These are phyloP conservation scores for Coccomyxa sp. DNA, from an alignment of 139 green algal species.

Conservation along the genomic window DNA sequence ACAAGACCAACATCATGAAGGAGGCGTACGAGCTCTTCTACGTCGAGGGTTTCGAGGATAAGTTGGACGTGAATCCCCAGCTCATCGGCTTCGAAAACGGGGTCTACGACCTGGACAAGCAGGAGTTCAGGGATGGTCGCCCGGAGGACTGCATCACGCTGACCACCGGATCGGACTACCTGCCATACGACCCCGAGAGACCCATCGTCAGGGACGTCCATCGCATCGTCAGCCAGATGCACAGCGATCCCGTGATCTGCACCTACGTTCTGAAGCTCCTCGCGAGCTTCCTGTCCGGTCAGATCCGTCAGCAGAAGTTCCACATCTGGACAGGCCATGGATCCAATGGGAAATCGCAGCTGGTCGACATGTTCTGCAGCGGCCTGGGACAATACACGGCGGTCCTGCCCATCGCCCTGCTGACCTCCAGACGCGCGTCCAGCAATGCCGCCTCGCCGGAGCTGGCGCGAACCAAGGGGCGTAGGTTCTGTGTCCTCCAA, in stretches of 20 bases:
- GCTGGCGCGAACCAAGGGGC: not conserved
- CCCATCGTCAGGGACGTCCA: not conserved
- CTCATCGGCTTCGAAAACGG: not conserved
- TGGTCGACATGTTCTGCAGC: not conserved
- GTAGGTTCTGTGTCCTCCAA: not conserved
- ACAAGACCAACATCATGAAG: constrained; percentile 1
- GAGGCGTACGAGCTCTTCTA: not conserved
- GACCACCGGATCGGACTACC: not conserved
- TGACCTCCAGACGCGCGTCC: not conserved
- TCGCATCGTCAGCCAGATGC: not conserved
- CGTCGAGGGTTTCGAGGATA: not conserved
- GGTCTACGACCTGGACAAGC: not conserved
- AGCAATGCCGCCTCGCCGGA: not conserved
- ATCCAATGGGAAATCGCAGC: not conserved
- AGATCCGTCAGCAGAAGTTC: not conserved
- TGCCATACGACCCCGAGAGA: not conserved
- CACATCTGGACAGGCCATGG: not conserved
- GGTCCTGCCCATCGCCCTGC: not conserved
- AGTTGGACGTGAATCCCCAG: not conserved
- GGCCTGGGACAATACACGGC: not conserved
- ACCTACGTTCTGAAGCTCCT: not conserved
- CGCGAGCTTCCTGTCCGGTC: not conserved
- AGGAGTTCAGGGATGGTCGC: not conserved
- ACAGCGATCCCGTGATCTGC: not conserved
- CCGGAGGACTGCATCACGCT: not conserved